Conservation (phyloP, 352 stramenopile genomes). For the Lagenidium sp. region DNA sequence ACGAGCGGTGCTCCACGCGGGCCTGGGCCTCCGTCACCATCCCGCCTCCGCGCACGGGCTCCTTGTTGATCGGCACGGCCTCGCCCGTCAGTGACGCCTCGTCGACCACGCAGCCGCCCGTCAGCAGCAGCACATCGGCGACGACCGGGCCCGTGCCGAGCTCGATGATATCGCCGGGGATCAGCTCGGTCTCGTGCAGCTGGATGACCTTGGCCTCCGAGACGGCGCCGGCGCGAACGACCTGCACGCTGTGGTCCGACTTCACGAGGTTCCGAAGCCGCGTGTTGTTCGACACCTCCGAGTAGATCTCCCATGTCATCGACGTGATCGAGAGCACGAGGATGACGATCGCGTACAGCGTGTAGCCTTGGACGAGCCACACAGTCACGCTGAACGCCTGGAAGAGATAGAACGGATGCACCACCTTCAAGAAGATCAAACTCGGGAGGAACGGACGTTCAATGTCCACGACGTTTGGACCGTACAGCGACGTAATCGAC, state of each 20-base stretch:
- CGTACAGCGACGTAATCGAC: slow-evolving; percentile 4
- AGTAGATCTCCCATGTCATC: slow-evolving; percentile 28
- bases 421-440: slow-evolving; percentile 28
- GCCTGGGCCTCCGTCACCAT: slow-evolving; percentile 13
- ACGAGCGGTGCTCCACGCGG: slow-evolving; percentile 11
- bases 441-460: slow-evolving; percentile 7
- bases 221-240: slow-evolving; percentile 10
- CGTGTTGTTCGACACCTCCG: too few relatives aligned
- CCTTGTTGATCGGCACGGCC: slow-evolving; percentile 22
- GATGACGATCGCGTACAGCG: slow-evolving; percentile 24
- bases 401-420: slow-evolving; percentile 42
- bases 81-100: slow-evolving; percentile 27
- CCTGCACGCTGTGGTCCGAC: slow-evolving; percentile 16
- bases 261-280: too few relatives aligned
- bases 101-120: slow-evolving; percentile 20
- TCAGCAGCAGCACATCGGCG: slow-evolving; percentile 20
- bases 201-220: background rate
- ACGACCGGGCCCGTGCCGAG: slow-evolving; percentile 15
- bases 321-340: slow-evolving; percentile 19
- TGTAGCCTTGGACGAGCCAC: slow-evolving; percentile 29
- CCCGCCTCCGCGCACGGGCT: slow-evolving; percentile 3
- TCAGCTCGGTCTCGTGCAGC: slow-evolving; percentile 13
- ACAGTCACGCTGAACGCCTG: slow-evolving; percentile 29
- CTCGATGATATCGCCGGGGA: slow-evolving; percentile 27
- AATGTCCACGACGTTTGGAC: slow-evolving; percentile 21